These are phyloP conservation scores for Cercis canadensis DNA, from an alignment of 306 rosid species.

Conservation along the genomic window DNA sequence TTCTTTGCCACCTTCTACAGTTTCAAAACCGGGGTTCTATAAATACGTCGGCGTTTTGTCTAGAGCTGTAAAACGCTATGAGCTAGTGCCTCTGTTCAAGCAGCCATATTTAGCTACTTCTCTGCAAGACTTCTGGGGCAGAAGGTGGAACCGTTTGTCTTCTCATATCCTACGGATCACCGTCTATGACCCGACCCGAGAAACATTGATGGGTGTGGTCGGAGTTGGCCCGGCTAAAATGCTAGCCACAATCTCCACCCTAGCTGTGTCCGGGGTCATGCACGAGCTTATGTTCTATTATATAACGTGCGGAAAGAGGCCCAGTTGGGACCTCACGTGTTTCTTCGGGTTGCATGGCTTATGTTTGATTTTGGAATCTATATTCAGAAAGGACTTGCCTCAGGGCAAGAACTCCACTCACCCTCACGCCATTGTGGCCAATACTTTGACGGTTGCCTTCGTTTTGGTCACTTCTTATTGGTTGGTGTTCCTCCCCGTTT, in stretches of 20 bases:
- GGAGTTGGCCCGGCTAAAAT: conserved; percentile 8
- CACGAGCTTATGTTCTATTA: conserved; percentile 32
- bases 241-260: conserved; percentile 14
- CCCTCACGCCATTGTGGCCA: background rate
- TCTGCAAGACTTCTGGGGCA: conserved; percentile 40
- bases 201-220: background rate
- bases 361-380: conserved; percentile 23
- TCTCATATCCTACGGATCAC: conserved; percentile 15
- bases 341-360: conserved; percentile 31
- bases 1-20: background rate
- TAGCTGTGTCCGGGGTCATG: conserved; percentile 28
- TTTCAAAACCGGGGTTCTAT: too few species aligned
- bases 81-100: conserved; percentile 18
- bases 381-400: background rate
- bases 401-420: conserved; percentile 6
- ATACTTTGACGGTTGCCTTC: conserved; percentile 11
- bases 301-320: conserved; percentile 35
- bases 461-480: conserved; percentile 1
- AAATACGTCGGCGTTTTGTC: background rate
- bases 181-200: conserved; percentile 29
- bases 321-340: conserved; percentile 35
- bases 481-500: conserved; percentile 23
- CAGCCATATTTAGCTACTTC: conserved; percentile 38
- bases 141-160: conserved; percentile 39
- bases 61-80: background rate